Base-by-base conservation (phyloP, 202 grass and related monocot genomes). In the Saccharum hybrid region DNA sequence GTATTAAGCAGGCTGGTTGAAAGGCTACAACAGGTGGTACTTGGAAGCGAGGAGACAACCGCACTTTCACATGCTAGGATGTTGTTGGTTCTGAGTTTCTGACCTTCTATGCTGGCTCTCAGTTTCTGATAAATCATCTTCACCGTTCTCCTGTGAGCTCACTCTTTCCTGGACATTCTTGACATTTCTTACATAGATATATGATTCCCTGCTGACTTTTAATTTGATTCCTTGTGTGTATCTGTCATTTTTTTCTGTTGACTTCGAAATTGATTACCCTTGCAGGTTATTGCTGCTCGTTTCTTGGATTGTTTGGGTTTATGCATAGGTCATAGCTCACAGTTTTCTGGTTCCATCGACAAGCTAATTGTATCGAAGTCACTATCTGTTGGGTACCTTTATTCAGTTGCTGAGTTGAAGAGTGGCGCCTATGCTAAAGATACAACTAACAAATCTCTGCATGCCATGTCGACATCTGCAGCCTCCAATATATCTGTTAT, bases 321-420 rank as follows among this genome's bases (percentile, higher is more conserved):
- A 75, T 93, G 85, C 85, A 76, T 95, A 65, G 92, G 92, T 72
- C 93, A 92, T 66, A 90, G 90, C 83, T 90, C 93, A 52, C 90
- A 91, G 45, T 98, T 92, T 86, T 78, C 89, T 80, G 96, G 96
- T 86, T 95, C 96, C 51, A 90, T 98, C 77, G 87, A 93, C 48
- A 98, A 93, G 75, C 74, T 98, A 63, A 91, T 93, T 74, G 77
- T 77, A 56, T 85, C 89, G 65, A 95, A 95, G 67, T 89, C 96
- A 63, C 89, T 98, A 19, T 93, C 96, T 78, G 68, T 92, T 89
- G 93, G 96, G 68, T 95, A 90, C 85, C 84, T 98, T 63, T 90
- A 91, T 71, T 98, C 96, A 59, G 75, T 98, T 90, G 90, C 91
- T 39, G 96, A 98, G 79, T 83, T 98, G 74, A 98, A 98, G 84